Conservation (phyloP, 78 protist genomes). For the Protostelium mycophagum region DNA sequence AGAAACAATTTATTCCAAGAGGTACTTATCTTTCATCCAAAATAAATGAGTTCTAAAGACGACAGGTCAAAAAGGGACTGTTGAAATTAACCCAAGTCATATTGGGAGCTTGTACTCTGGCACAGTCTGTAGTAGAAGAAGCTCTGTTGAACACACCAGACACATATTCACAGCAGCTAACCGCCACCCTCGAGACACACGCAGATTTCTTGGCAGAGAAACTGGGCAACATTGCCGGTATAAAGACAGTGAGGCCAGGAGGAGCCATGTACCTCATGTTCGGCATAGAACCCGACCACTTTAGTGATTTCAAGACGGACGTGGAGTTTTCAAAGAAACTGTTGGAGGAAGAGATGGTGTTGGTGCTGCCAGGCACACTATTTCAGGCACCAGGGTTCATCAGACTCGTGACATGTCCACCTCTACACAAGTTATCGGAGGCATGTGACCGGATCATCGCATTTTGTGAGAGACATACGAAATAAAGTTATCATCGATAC, state of each 20-base stretch:
- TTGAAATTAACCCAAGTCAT: conserved; percentile 60
- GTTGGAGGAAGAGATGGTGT: conserved; percentile 73
- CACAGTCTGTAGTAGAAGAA: conserved; percentile 69
- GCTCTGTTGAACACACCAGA: conserved; percentile 43
- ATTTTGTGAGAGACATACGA: conserved; percentile 63
- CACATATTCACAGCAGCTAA: conserved; percentile 9
- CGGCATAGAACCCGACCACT: conserved; percentile 60
- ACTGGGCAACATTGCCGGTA: conserved; percentile 54
- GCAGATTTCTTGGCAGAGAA: conserved; percentile 38
- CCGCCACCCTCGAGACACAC: conserved; percentile 52
- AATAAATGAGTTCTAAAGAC: not conserved
- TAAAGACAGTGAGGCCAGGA: conserved; percentile 60
- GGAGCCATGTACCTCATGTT: conserved; percentile 92
- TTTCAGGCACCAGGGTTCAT: conserved; percentile 66
- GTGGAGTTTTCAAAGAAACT: conserved; percentile 55
- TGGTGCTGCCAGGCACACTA: conserved; percentile 74
- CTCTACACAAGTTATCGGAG: conserved; percentile 71
- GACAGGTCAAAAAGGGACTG: conserved; percentile 32
- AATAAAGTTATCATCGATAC: too few species aligned
- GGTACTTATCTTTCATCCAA: not conserved
- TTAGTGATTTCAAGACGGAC: conserved; percentile 58
- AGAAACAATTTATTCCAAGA: conserved; percentile 29
- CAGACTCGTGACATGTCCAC: conserved; percentile 80
- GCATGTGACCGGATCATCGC: conserved; percentile 68
- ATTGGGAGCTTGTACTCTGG: conserved; percentile 77